These are phyloP conservation scores for Globisporangium emineosum DNA, from an alignment of 352 stramenopile genomes.

Conservation along the genomic window DNA sequence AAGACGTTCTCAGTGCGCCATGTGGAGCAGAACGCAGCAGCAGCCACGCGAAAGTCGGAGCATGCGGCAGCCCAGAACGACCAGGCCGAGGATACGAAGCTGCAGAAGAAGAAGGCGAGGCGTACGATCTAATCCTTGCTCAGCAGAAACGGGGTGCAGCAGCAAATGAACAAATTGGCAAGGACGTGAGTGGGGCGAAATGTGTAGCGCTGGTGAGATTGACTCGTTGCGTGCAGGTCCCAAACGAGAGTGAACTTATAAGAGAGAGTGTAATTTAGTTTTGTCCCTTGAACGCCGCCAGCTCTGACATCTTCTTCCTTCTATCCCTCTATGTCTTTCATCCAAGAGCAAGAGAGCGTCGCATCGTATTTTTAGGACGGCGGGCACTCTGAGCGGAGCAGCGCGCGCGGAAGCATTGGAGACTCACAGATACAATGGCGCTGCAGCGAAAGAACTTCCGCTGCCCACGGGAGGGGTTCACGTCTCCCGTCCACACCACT, in stretches of 20 bases:
- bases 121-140: neutral
- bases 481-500: constrained; percentile 16
- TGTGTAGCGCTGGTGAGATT: neutral
- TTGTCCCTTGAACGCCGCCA: constrained; percentile 5
- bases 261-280: constrained; percentile 16
- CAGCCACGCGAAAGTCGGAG: constrained; percentile 19
- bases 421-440: constrained; percentile 15
- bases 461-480: constrained; percentile 28
- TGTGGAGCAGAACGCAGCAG: constrained; percentile 24
- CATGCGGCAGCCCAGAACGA: constrained; percentile 13
- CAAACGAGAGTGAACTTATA: constrained; percentile 7
- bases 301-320: no score
- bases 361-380: neutral
- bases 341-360: no score
- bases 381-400: neutral
- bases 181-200: no score
- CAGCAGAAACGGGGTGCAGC: neutral
- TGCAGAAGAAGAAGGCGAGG: constrained; percentile 18
- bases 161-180: no score
- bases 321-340: no score
- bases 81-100: neutral
- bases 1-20: constrained; percentile 47
- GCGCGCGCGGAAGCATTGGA: neutral
- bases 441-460: constrained; percentile 71
- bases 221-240: neutral